Evolutionary conservation across 768 basidiomycete species (phyloP), one percentile per base, ranked within the genome.

Genomic region (Boletus insuetus): DNA sequence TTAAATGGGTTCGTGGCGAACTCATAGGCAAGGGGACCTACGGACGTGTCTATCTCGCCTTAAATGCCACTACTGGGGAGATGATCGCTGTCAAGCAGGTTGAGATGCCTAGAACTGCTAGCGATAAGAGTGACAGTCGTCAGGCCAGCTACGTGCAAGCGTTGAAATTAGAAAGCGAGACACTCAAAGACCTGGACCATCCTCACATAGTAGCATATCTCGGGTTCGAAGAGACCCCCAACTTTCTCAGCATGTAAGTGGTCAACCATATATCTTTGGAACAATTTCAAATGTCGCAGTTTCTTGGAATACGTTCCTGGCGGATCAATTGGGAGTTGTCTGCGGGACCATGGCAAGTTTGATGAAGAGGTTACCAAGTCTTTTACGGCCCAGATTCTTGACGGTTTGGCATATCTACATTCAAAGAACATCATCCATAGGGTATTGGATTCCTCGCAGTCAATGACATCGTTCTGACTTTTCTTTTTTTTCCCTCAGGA

Each of bases 21-120:
- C 80, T 98, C 37, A 98, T 99, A 58, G 97, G 97, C 32, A 93
- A 91, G 67, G 97, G 97, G 24, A 95, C 94, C 13, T 99, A 95
- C 65, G 97, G 97, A 13, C 85, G 91, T 41, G 97, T 99, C 29
- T 99, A 98, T 66, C 83, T 98, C 51, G 97, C 93, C 17, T 77
- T 98, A 55, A 98, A 98, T 69, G 93, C 91, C 32, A 94, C 92
- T 4, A 96, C 94, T 0, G 94, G 94, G 54, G 95, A 98, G 73
- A 96, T 98, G 92, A 94, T 98, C 64, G 97, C 97, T 17, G 97
- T 99, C 60, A 99, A 99, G 73, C 97, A 98, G 73, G 97, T 99
- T 45, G 97, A 98, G 70, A 82, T 95, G 54, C 96, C 97, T 2
- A 84, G 85, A 48, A 95, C 94, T 9, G 84, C 86, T 17, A 93